Base-by-base conservation (phyloP, 495 filamentous ascomycete genomes). In the Penicillium lividum region DNA sequence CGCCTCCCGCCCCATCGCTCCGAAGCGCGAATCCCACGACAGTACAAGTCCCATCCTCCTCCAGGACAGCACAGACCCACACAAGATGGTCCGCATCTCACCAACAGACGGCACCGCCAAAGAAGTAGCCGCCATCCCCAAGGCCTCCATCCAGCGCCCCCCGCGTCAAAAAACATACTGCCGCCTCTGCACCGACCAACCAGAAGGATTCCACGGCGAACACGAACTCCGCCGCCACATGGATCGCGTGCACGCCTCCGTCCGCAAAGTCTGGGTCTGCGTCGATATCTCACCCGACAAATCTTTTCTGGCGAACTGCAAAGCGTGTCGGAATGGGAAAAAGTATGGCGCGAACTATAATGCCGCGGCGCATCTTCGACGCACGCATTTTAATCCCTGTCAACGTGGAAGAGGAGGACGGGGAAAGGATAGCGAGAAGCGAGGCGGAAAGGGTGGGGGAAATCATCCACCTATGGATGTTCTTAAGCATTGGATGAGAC, bases 271-370 rank as follows among this genome's bases (percentile, higher is more conserved):
- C 54, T 98, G 84, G 84, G 80, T 97, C 7, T 93, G 89, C 67
- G 75, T 86, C n/a, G 85, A 90, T 43, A 82, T 86, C 48, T 84
- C 83, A 4, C 66, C 77, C 0, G 79, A 80, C 51, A 76, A 82
- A 64, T 80, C 71, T 5, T 87, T 91, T 59, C 81, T 98, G 6
- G 76, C 81, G n/a, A 89, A 88, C 59, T 98, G 94, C 82, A 96
- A 97, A 70, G 84, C 89, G 40, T 98, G 94, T 60, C 81, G 81
- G 9, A 82, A 82, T 31, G 74, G 80, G 49, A 97, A 97, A 76
- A 80, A 78, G 54, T 98, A 98, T 65, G 89, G 88, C 4, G 90
- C 89, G 25, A 96, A 98, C 72, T 97, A 98, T 68, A 98, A 98
- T 62, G 93, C 93, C 1, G 91, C 93, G 3, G 93, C 93, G 0